These are phyloP conservation scores for Sugiyamaella marilandica DNA, from an alignment of 805 yeast species.

Conservation along the genomic window DNA sequence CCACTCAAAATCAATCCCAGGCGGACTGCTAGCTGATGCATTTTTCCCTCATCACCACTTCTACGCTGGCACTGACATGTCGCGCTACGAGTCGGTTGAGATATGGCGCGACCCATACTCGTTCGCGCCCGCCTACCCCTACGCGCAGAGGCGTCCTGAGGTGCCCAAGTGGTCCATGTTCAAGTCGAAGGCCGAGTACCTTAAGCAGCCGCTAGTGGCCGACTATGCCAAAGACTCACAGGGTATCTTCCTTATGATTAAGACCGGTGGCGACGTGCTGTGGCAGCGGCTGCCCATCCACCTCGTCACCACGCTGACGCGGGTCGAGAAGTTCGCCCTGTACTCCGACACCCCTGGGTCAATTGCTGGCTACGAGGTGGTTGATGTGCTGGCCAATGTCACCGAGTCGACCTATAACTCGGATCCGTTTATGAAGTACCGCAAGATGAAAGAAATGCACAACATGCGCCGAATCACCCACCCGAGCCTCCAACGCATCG, in stretches of 20 bases:
- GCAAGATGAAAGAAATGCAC: slow-evolving; percentile 24
- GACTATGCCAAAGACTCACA: slow-evolving; percentile 25
- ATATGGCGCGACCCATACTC: slow-evolving; percentile 18
- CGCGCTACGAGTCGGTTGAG: slow-evolving; percentile 15
- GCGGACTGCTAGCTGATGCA: not conserved
- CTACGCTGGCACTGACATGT: not conserved
- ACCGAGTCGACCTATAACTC: slow-evolving; percentile 19
- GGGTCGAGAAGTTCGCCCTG: slow-evolving; percentile 30
- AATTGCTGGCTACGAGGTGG: slow-evolving; percentile 31
- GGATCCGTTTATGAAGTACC: slow-evolving; percentile 25
- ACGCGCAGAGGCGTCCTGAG: slow-evolving; percentile 13
- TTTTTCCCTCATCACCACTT: not conserved
- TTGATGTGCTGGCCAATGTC: slow-evolving; percentile 29
- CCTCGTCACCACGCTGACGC: slow-evolving; percentile 29
- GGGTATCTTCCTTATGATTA: slow-evolving; percentile 32
- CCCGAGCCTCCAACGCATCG: slow-evolving; percentile 12
- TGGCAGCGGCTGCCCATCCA: slow-evolving; percentile 36
- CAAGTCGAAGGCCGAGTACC: slow-evolving; percentile 13
- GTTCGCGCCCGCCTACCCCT: slow-evolving; percentile 7
- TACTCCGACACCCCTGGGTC: slow-evolving; percentile 33
- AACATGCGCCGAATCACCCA: slow-evolving; percentile 19
- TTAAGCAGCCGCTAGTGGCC: slow-evolving; percentile 24
- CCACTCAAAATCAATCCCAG: not conserved
- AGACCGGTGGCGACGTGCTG: slow-evolving; percentile 35
- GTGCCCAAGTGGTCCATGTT: slow-evolving; percentile 2